Conservation (phyloP, 768 basidiomycete genomes). For the Harrya chromipes region DNA sequence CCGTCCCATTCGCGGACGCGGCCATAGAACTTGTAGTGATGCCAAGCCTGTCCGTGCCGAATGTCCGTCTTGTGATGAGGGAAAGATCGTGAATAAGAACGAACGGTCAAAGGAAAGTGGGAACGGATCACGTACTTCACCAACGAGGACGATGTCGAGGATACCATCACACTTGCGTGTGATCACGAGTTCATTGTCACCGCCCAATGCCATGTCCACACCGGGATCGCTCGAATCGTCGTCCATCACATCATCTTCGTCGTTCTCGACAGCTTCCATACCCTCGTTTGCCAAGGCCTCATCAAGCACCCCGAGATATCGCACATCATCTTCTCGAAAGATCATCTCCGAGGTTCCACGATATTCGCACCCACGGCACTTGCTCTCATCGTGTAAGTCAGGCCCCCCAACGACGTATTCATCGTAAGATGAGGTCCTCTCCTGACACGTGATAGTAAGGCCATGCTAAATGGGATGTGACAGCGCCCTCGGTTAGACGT, state of each 20-base stretch:
- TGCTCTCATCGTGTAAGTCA: constrained; percentile 42
- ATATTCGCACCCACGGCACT: constrained; percentile 32
- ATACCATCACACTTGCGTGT: constrained; percentile 49
- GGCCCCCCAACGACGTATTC: constrained; percentile 37
- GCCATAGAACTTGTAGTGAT: constrained; percentile 47
- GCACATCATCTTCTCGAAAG: constrained; percentile 25
- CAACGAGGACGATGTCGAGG: constrained; percentile 58
- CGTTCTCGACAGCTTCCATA: constrained; percentile 26
- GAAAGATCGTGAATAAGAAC: neutral
- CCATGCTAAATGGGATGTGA: constrained; percentile 14
- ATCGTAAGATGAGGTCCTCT: constrained; percentile 36
- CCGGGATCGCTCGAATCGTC: constrained; percentile 27
- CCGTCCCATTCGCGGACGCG: constrained; percentile 60
- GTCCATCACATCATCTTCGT: constrained; percentile 25
- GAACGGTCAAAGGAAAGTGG: neutral
- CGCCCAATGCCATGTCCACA: constrained; percentile 25
- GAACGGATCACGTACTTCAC: constrained; percentile 41
- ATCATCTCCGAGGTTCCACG: constrained; percentile 30
- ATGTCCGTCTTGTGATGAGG: constrained; percentile 42
- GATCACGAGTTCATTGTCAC: constrained; percentile 22
- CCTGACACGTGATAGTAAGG: constrained; percentile 22
- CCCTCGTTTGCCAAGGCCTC: constrained; percentile 9
- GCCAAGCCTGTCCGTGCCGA: constrained; percentile 47
- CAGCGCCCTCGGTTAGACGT: neutral
- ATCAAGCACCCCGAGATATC: constrained; percentile 17